Percentiles rank a stretch among this genome's conserved stretches.
phyloP scores from a whole-genome alignment of 2,329 filamentous ascomycete genomes.

The Cladosporium halotolerans region DNA sequence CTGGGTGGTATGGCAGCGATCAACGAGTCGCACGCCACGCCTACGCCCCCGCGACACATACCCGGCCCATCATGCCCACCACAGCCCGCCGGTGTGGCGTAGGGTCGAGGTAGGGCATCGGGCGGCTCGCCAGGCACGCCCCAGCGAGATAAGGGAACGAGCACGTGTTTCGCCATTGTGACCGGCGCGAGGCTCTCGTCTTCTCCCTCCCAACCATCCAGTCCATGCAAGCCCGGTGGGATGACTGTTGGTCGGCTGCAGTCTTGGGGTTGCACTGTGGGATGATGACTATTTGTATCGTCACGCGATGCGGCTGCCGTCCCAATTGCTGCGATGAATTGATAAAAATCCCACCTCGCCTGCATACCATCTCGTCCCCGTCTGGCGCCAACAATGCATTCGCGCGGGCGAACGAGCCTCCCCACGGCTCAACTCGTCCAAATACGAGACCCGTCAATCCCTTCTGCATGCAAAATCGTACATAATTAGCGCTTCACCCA shows the following conservation, averaged over 20 bases:
- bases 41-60: background rate
- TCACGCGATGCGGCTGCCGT: background rate
- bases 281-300: background rate
- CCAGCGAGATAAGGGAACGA: slow-evolving; percentile 5
- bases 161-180: slow-evolving; percentile 10
- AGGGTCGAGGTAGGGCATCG: too few relatives aligned
- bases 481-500: slow-evolving; percentile 7
- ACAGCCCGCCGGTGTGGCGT: background rate
- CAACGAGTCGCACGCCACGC: background rate
- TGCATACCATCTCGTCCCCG: too few relatives aligned
- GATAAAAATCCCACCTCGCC: too few relatives aligned
- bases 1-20: background rate
- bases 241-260: background rate
- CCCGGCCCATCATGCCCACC: background rate
- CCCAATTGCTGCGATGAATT: too few relatives aligned
- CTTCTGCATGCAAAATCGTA: background rate
- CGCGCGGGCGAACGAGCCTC: too few relatives aligned
- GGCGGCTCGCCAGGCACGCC: too few relatives aligned
- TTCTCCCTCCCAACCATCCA: background rate
- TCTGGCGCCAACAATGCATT: too few relatives aligned
- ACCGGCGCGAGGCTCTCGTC: background rate
- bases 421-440: too few relatives aligned
- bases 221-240: background rate
- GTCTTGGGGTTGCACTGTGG: background rate
- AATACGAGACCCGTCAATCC: too few relatives aligned